Evolutionary conservation across 2,329 filamentous ascomycete species (phyloP).

Genomic region (Aspergillus chevalieri): DNA sequence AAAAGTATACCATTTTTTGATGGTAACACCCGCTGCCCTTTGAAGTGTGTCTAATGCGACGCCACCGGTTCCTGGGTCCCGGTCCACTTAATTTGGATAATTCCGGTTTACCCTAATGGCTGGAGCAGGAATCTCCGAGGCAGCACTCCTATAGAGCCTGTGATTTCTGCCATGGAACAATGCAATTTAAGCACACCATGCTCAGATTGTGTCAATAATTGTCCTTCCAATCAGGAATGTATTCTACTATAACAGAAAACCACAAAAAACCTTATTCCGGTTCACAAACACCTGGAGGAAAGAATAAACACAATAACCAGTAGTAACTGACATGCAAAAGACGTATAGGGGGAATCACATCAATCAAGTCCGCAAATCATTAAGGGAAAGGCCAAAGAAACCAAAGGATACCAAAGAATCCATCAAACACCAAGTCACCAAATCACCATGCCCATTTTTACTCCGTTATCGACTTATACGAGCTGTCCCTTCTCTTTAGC

Average conservation of each 20-base stretch:
- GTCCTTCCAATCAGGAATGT: too few relatives aligned
- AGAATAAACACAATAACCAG: not conserved
- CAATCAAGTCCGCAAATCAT: slow-evolving; percentile 11
- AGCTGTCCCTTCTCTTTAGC: slow-evolving; percentile 31
- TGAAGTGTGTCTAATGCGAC: too few relatives aligned
- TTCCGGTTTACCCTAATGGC: too few relatives aligned
- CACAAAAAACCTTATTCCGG: not conserved
- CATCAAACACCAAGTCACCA: slow-evolving; percentile 32
- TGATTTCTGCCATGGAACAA: too few relatives aligned
- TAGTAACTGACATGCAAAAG: not conserved
- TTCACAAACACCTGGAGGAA: not conserved
- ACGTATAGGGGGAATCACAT: slow-evolving; percentile 15
- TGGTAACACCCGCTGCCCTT: too few relatives aligned
- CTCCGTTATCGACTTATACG: slow-evolving; percentile 16
- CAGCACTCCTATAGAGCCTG: too few relatives aligned
- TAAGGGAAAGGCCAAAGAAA: slow-evolving; percentile 8
- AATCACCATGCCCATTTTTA: slow-evolving; percentile 2
- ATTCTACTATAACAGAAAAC: not conserved
- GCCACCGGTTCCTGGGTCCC: too few relatives aligned
- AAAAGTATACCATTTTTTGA: too few relatives aligned
- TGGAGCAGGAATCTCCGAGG: too few relatives aligned
- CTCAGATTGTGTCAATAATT: too few relatives aligned
- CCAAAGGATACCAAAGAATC: slow-evolving; percentile 16
- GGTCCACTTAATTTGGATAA: too few relatives aligned
- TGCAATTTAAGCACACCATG: too few relatives aligned